phyloP scores from a whole-genome alignment of 257 asterid species.

The Solanum pennellii region DNA sequence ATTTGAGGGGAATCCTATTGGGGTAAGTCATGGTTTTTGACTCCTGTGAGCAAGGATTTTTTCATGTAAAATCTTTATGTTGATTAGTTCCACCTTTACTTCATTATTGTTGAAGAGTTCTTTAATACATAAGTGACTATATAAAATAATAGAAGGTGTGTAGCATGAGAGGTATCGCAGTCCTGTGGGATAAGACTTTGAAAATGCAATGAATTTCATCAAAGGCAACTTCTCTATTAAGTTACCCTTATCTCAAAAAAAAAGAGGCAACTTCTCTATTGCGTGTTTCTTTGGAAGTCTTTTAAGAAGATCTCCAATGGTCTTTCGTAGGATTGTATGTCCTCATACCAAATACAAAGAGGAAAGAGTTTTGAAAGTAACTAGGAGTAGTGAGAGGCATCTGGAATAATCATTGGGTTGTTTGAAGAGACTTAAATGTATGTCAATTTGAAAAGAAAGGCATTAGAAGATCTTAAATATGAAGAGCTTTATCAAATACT shows the following conservation, averaged over 20 bases:
- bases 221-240: not conserved
- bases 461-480: not conserved
- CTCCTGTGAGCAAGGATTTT: not conserved
- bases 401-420: not conserved
- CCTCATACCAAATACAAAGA: not conserved
- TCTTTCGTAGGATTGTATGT: not conserved
- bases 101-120: not conserved
- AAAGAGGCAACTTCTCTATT: not conserved
- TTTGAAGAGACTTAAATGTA: not conserved
- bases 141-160: not conserved
- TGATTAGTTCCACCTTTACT: not conserved
- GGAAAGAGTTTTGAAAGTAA: not conserved
- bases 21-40: not conserved
- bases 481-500: not conserved
- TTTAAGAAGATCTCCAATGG: not conserved
- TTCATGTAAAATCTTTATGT: not conserved
- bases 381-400: not conserved
- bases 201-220: not conserved
- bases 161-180: not conserved
- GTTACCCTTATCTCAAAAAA: too few species aligned
- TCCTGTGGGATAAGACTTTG: not conserved
- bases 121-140: not conserved
- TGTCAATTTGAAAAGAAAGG: not conserved
- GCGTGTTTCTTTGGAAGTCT: not conserved
- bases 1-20: not conserved